phyloP scores from a whole-genome alignment of 2,329 filamentous ascomycete genomes.

The Ophioceras dolichostomum region DNA sequence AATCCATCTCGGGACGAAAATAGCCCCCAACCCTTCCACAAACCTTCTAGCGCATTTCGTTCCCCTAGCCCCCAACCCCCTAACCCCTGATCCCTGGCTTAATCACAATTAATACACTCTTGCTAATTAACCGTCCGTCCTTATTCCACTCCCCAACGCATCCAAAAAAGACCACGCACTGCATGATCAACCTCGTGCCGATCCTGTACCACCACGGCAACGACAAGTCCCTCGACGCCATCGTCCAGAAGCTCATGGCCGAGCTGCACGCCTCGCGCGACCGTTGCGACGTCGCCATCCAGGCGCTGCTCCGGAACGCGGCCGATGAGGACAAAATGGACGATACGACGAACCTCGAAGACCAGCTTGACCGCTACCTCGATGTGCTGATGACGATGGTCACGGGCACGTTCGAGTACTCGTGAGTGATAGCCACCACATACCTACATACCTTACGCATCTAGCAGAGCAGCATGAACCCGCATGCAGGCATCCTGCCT shows the following conservation, averaged over 20 bases:
- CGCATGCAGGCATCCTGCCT: too few species aligned
- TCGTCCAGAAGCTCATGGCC: conserved; percentile 1
- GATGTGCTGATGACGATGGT: neutral
- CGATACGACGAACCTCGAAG: neutral
- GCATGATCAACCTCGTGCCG: conserved; percentile 9
- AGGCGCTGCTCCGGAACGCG: neutral
- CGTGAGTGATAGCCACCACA: too few species aligned
- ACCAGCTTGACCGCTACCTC: neutral
- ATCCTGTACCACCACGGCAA: conserved; percentile 7
- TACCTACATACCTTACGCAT: too few species aligned
- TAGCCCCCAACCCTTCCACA: too few species aligned
- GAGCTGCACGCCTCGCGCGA: neutral
- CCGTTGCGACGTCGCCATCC: conserved; percentile 2
- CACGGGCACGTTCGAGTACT: conserved; percentile 1
- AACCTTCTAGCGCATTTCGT: too few species aligned
- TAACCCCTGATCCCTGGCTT: too few species aligned
- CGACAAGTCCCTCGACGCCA: conserved; percentile 1
- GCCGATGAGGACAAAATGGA: neutral
- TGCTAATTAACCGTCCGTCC: too few species aligned
- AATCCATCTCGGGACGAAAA: too few species aligned
- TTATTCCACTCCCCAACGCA: too few species aligned
- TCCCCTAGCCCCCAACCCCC: too few species aligned
- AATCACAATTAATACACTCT: too few species aligned
- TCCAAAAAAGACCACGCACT: conserved; percentile 9
- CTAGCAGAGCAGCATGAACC: neutral